A percentile compares a stretch with the other conserved stretches of the same genome.
Conservation (phyloP, 257 asterid species). For the Przewalskia tangutica region DNA sequence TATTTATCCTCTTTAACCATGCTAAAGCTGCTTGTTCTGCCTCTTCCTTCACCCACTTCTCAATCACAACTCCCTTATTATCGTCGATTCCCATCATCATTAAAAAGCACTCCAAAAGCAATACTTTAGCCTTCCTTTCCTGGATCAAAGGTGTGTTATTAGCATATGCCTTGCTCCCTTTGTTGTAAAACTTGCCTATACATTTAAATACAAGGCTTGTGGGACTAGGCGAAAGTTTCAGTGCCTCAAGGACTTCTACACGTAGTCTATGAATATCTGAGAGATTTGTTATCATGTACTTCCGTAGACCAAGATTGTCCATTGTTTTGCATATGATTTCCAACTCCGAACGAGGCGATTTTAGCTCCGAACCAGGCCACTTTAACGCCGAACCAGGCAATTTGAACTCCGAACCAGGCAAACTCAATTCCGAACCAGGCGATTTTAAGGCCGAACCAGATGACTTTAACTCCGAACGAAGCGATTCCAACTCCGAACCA, state of each 20-base stretch:
- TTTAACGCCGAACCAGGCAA: too few relatives aligned
- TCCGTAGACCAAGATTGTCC: not conserved
- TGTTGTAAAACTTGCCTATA: constrained; percentile 36
- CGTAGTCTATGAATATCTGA: not conserved
- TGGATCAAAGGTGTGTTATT: constrained; percentile 48
- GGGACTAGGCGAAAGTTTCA: not conserved
- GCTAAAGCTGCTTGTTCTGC: constrained; percentile 44
- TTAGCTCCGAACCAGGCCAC: not conserved
- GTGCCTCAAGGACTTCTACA: not conserved
- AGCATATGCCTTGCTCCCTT: constrained; percentile 31
- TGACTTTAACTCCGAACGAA: too few relatives aligned
- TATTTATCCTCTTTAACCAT: constrained; percentile 65
- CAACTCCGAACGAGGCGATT: not conserved
- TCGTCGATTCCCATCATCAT: constrained; percentile 28
- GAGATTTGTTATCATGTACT: not conserved
- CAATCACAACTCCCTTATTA: constrained; percentile 12
- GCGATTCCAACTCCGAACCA: too few relatives aligned
- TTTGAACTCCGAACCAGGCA: not conserved
- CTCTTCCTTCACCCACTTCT: constrained; percentile 40
- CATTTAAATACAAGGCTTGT: constrained; percentile 18
- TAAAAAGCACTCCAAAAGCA: constrained; percentile 57
- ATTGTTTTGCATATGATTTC: not conserved
- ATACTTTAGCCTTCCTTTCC: constrained; percentile 59
- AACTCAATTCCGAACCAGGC: not conserved
- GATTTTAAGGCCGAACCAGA: too few relatives aligned